Percentiles rank a stretch among this genome's conserved stretches.
Evolutionary conservation across 2,329 filamentous ascomycete species (phyloP).

Genomic region (Botrytis elliptica): DNA sequence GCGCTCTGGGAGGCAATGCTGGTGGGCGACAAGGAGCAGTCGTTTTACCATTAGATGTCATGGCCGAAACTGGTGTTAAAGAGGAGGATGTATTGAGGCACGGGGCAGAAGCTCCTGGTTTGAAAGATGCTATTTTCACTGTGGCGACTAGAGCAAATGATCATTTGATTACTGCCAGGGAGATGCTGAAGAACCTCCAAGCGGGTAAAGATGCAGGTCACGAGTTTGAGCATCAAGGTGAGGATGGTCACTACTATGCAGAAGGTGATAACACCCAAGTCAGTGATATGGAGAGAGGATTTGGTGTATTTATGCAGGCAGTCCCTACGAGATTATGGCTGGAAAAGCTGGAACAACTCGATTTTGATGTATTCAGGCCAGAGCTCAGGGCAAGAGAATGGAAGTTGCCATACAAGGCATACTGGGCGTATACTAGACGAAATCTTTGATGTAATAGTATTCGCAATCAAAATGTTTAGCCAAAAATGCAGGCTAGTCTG

Average conservation of each 20-base stretch:
- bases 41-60: slow-evolving; percentile 82
- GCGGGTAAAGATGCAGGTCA: slow-evolving; percentile 75
- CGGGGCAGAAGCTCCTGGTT: slow-evolving; percentile 73
- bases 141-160: slow-evolving; percentile 94
- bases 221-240: slow-evolving; percentile 82
- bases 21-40: slow-evolving; percentile 60
- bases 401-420: slow-evolving; percentile 79
- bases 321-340: slow-evolving; percentile 78
- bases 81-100: slow-evolving; percentile 88
- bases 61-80: slow-evolving; percentile 75
- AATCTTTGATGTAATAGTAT: slow-evolving; percentile 41
- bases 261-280: slow-evolving; percentile 42
- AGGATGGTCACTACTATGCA: slow-evolving; percentile 62
- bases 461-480: not conserved
- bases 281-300: slow-evolving; percentile 63
- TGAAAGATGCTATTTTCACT: slow-evolving; percentile 86
- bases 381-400: slow-evolving; percentile 67
- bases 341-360: slow-evolving; percentile 69
- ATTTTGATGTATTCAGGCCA: slow-evolving; percentile 79
- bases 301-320: slow-evolving; percentile 78
- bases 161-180: slow-evolving; percentile 87
- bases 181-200: slow-evolving; percentile 81
- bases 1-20: slow-evolving; percentile 40
- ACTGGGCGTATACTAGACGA: slow-evolving; percentile 57
- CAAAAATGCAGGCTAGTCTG: not conserved